Base-by-base conservation (phyloP, 2,329 filamentous ascomycete species). In the Passalora sequoiae region DNA sequence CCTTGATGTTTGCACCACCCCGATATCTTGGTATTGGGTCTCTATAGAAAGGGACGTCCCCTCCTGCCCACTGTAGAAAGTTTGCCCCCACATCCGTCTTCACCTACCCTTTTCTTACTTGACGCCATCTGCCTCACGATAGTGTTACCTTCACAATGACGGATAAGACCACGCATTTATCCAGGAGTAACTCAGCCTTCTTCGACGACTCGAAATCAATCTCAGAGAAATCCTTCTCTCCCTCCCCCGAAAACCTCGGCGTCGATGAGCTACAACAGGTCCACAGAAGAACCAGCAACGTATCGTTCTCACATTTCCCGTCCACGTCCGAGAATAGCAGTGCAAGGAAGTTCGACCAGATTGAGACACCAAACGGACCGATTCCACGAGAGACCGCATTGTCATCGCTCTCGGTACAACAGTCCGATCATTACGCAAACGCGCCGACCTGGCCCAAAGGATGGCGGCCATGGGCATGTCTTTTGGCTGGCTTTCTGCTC, bases 401-500 rank as follows among this genome's bases (percentile, higher is more conserved):
- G 9, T 38, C 25, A 27, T 24, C 43, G 15, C 39, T 49, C 13
- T 48, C 51, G 9, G 25, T 38, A 12, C 12, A 17, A 12, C 42
- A 38, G 12, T 28, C 37, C n/a, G 29, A 40, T 3, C 15, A 12
- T 15, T n/a, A 9, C 7, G 20, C 17, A 2, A 28, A 40, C 4
- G 66, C 69, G 42, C 63, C 63, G 4, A 62, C 62, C 35, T 73
- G 71, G 71, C 72, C 71, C 2, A 60, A 46, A 19, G 60, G 63
- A 32, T 71, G 68, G 68, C 59, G 65, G 46, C 65, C 72, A 10
- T 74, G 70, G 46, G 51, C 61, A 5, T 67, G 66, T 40, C 60
- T 73, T 43, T 51, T 70, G 4, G 70, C 67, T 17, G 71, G 72
- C 47, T 74, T 74, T 57, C 65, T 73, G 43, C 68, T 74, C 42